Percentiles rank a stretch among this genome's conserved stretches.
These are phyloP conservation scores for Aspergillus sparsus DNA, from an alignment of 495 filamentous ascomycete genomes.

Conservation along the genomic window DNA sequence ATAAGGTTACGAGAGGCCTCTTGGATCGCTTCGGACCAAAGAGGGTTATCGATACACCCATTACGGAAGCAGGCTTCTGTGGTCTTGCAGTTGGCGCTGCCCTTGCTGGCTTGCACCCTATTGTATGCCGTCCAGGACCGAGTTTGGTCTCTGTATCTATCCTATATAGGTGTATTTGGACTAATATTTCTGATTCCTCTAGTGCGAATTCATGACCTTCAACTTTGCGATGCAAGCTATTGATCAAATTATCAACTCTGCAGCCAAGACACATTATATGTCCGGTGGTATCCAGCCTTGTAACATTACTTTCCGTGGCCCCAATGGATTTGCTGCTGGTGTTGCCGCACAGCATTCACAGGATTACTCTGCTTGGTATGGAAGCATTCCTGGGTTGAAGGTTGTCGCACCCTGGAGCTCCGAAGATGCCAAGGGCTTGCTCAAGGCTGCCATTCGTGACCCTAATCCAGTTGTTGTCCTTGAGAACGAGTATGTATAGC, in stretches of 20 bases:
- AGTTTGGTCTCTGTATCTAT: too few species aligned
- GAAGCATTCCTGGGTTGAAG: constrained; percentile 95
- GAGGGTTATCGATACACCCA: constrained; percentile 96
- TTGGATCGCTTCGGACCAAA: constrained; percentile 96
- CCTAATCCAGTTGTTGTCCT: constrained; percentile 94
- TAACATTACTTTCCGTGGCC: constrained; percentile 98
- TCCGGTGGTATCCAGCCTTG: constrained; percentile 98
- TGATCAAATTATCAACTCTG: constrained; percentile 99
- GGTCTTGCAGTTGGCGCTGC: constrained; percentile 94
- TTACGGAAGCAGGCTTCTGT: constrained; percentile 93
- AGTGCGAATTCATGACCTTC: constrained; percentile 99
- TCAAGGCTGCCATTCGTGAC: constrained; percentile 97
- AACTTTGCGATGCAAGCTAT: constrained; percentile 99
- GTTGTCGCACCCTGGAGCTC: constrained; percentile 94
- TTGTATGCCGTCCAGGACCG: constrained; percentile 60
- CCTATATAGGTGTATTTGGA: neutral
- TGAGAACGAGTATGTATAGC: constrained; percentile 79
- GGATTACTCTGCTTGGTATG: constrained; percentile 98
- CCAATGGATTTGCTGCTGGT: constrained; percentile 95
- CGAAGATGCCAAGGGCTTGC: constrained; percentile 95
- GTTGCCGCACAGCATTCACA: constrained; percentile 98
- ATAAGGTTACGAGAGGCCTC: constrained; percentile 98
- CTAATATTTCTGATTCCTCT: constrained; percentile 17
- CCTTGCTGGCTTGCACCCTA: constrained; percentile 87
- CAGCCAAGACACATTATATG: constrained; percentile 99